phyloP scores from a whole-genome alignment of 768 basidiomycete genomes.

The Termitomyces sp. region DNA sequence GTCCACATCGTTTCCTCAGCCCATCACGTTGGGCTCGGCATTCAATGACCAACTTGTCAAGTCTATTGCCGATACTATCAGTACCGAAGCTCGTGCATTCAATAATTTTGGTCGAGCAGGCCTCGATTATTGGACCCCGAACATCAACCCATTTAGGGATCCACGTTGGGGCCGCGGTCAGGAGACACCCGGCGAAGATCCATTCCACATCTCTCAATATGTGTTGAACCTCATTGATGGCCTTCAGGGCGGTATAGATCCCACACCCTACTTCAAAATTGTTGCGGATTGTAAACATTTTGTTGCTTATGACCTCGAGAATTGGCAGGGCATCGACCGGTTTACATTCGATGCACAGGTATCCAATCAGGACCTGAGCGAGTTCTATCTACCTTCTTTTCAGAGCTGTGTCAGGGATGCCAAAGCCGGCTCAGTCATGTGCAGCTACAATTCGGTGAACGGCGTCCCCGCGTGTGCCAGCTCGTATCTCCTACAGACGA shows the following conservation, averaged over 20 bases:
- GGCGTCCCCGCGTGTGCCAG: conserved; percentile 53
- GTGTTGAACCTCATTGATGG: conserved; percentile 49
- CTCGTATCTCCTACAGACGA: conserved; percentile 43
- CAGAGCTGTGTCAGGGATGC: conserved; percentile 55
- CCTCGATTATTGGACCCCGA: conserved; percentile 52
- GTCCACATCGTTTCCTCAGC: conserved; percentile 55
- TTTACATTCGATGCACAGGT: conserved; percentile 48
- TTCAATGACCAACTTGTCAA: conserved; percentile 51
- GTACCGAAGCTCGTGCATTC: conserved; percentile 54
- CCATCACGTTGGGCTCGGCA: conserved; percentile 47
- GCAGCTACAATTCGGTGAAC: conserved; percentile 59
- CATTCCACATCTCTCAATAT: conserved; percentile 46
- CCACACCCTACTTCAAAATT: conserved; percentile 42
- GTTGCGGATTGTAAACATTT: conserved; percentile 57
- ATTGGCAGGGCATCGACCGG: conserved; percentile 47
- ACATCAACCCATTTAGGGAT: conserved; percentile 54
- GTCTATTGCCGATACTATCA: conserved; percentile 41
- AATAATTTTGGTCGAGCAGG: conserved; percentile 49
- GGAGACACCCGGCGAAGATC: conserved; percentile 59
- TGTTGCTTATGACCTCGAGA: conserved; percentile 54
- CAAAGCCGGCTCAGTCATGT: conserved; percentile 54
- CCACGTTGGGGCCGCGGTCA: conserved; percentile 61
- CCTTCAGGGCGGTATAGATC: conserved; percentile 53
- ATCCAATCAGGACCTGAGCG: conserved; percentile 46
- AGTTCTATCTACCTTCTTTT: conserved; percentile 51